Conservation (phyloP, 257 asterid genomes). For the Primulina huaijiensis region DNA sequence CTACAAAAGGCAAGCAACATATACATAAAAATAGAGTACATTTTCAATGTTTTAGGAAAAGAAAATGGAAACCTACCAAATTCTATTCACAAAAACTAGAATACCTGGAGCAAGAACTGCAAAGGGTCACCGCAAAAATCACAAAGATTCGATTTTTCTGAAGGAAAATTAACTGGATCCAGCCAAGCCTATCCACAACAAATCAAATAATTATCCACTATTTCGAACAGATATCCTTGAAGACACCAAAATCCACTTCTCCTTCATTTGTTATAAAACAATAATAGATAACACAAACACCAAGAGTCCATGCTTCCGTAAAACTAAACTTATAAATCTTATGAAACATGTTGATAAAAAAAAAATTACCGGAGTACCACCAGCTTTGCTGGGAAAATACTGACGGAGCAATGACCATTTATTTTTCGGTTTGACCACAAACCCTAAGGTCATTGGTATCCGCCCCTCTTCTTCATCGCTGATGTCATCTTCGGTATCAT, state of each 20-base stretch:
- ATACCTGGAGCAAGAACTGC: constrained; percentile 95
- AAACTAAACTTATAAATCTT: not conserved
- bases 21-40: not conserved
- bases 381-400: constrained; percentile 93
- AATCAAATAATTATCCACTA: constrained; percentile 16
- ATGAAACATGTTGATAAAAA: too few relatives aligned
- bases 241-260: not conserved
- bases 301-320: not conserved
- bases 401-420: constrained; percentile 67
- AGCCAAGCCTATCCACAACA: constrained; percentile 69
- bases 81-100: not conserved
- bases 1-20: constrained; percentile 35
- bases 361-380: constrained; percentile 77
- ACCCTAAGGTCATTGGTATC: constrained; percentile 64
- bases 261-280: not conserved
- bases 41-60: not conserved
- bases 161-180: constrained; percentile 80
- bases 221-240: not conserved
- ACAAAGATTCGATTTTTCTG: constrained; percentile 55
- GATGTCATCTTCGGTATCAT: constrained; percentile 37
- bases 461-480: constrained; percentile 60
- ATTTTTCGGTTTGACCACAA: constrained; percentile 58
- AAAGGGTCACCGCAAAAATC: constrained; percentile 80
- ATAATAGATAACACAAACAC: not conserved
- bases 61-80: not conserved